These are phyloP conservation scores for Aquilaria malaccensis DNA, from an alignment of 345 rosid species.

Conservation along the genomic window DNA sequence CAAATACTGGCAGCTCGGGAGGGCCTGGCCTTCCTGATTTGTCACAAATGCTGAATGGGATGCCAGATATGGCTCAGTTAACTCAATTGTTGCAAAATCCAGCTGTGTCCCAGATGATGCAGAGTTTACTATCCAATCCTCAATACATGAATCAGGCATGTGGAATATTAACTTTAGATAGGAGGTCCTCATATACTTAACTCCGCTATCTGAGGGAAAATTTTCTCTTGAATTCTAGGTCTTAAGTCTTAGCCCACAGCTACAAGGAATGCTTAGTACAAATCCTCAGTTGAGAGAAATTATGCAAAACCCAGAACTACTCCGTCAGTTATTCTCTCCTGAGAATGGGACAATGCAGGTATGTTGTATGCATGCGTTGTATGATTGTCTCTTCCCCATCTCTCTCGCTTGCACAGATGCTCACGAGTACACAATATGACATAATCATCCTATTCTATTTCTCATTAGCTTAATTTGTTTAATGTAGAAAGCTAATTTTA, in stretches of 20 bases:
- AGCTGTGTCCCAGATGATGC: constrained; percentile 80
- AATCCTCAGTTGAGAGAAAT: constrained; percentile 81
- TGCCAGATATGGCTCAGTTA: constrained; percentile 54
- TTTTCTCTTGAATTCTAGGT: constrained; percentile 28
- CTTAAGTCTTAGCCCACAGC: constrained; percentile 47
- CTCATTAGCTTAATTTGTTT: background rate
- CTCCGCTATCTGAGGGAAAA: constrained; percentile 1
- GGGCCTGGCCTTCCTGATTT: constrained; percentile 61
- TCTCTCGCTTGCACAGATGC: constrained; percentile 7
- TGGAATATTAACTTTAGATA: constrained; percentile 5
- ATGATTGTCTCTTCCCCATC: constrained; percentile 1
- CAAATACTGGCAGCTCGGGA: constrained; percentile 51
- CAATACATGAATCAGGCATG: constrained; percentile 80
- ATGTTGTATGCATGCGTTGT: background rate
- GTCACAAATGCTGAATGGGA: constrained; percentile 40
- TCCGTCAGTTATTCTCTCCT: constrained; percentile 71
- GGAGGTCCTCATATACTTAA: constrained; percentile 6
- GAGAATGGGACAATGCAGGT: constrained; percentile 66
- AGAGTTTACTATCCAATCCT: constrained; percentile 65
- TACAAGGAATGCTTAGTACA: constrained; percentile 46
- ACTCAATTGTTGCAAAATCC: constrained; percentile 89
- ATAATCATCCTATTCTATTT: background rate
- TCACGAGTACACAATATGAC: background rate
- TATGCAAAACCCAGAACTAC: constrained; percentile 82
- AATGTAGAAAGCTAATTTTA: background rate